Evolutionary conservation across 352 stramenopile genomes (phyloP), one percentile per base, ranked within the genome.

Genomic region (Pythium biforme): DNA sequence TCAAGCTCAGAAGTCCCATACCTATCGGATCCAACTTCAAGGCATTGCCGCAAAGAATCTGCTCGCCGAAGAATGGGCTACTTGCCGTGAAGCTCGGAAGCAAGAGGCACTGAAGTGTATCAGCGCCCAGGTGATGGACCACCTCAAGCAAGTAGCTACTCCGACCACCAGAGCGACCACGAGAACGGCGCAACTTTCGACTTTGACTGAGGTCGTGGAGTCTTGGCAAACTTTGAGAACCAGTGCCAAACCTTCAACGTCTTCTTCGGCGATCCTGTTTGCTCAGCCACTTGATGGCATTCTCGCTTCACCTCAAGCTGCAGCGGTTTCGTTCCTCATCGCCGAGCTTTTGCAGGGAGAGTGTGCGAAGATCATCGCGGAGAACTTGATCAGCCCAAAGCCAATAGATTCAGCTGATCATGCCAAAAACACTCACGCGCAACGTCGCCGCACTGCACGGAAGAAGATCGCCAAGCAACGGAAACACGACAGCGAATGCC

Each of bases 321-420:
- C 75, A 19, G 69, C 86, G 4, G 65, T 93, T 12, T 76, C 79
- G 39, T 65, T 95, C 12, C 63, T 95, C n/a, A 55, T 90, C 12
- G 82, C 82, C 4, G 86, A 93, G 55, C 59, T 89, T 22, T 49
- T 95, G 15, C 86, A 95, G 65, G 83, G 78, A 8, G 72, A 88
- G 27, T 92, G 82, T 31, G 86, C 83, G 2, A 45, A 76, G n/a
- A 55, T 92, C 12, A 59, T 95, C n/a, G 79, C 67, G 19, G 79
- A 89, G 31, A 78, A 69, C 26, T 29, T 92, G 17, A 9, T 50
- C 17, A 34, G 33, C 6, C 39, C 47, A 49, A 14, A 33, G 57
- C 43, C 10, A 12, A 22, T 33, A 22, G 11, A 9, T 26, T 17
- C 15, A 9, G 34, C 40, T 1, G 43, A 46, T 39, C 20, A 49